Percentiles rank a stretch among this genome's conserved stretches.
These are phyloP conservation scores for Ceratocystis ficicola DNA, from an alignment of 2,329 filamentous ascomycete genomes.

Conservation along the genomic window DNA sequence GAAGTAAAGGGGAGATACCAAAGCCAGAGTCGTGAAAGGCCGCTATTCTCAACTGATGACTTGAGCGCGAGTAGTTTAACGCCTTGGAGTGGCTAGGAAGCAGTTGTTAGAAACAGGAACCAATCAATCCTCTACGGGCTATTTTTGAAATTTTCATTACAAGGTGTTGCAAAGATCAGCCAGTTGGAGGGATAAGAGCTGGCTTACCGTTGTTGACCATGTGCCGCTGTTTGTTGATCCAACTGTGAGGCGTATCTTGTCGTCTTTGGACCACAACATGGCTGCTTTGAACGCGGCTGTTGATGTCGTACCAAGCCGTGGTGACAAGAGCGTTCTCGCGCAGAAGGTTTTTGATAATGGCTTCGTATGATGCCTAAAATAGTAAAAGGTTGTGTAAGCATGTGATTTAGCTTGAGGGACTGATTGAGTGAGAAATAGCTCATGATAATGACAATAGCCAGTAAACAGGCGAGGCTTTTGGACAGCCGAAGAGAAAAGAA, in stretches of 20 bases:
- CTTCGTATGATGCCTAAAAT: constrained; percentile 39
- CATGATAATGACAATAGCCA: background rate
- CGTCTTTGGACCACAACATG: constrained; percentile 65
- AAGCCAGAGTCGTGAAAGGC: constrained; percentile 2
- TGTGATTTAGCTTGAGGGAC: background rate
- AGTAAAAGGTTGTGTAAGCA: background rate
- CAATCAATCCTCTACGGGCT: background rate
- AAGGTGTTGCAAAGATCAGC: background rate
- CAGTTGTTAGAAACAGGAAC: background rate
- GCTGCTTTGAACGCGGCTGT: constrained; percentile 67
- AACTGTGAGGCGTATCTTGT: constrained; percentile 64
- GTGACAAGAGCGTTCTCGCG: constrained; percentile 68
- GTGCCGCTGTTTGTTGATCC: constrained; percentile 71
- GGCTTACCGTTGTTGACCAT: constrained; percentile 41
- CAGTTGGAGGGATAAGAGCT: constrained; percentile 26
- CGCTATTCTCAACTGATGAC: constrained; percentile 1
- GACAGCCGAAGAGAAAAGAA: background rate
- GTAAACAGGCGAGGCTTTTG: background rate
- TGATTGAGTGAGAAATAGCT: background rate
- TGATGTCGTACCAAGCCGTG: constrained; percentile 78
- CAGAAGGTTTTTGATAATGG: constrained; percentile 55
- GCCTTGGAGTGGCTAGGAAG: constrained; percentile 21
- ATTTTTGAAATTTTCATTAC: background rate
- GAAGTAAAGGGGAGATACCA: constrained; percentile 11
- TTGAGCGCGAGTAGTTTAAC: constrained; percentile 17